phyloP scores from a whole-genome alignment of 2,329 filamentous ascomycete genomes.

The Colletotrichum higginsianum region DNA sequence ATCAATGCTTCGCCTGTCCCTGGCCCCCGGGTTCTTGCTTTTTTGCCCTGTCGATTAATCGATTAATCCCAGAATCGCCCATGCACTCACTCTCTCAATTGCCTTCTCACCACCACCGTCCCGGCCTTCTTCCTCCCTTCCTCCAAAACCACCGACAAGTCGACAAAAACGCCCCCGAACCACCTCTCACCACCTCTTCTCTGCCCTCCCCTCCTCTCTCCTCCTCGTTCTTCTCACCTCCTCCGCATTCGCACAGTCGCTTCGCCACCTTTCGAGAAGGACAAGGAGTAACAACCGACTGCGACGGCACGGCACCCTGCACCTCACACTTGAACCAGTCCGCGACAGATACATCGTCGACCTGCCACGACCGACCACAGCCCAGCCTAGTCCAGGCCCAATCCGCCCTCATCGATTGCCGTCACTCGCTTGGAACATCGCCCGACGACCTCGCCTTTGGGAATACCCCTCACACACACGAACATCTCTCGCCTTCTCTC shows the following conservation, averaged over 20 bases:
- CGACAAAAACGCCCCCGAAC: slow-evolving; percentile 3
- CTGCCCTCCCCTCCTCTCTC: no score
- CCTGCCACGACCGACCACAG: neutral
- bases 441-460: slow-evolving; percentile 4
- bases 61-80: slow-evolving; percentile 28
- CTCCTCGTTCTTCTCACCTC: neutral
- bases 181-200: neutral
- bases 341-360: slow-evolving; percentile 9
- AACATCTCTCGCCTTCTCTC: slow-evolving; percentile 33
- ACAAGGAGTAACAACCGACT: slow-evolving; percentile 7
- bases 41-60: slow-evolving; percentile 35
- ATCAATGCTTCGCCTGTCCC: slow-evolving; percentile 30
- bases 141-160: slow-evolving; percentile 8
- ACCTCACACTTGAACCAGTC: neutral
- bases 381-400: neutral
- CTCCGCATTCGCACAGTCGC: slow-evolving; percentile 28
- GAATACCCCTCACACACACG: slow-evolving; percentile 16
- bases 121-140: slow-evolving; percentile 4
- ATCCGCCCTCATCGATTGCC: neutral
- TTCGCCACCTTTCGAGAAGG: slow-evolving; percentile 30
- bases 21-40: slow-evolving; percentile 35
- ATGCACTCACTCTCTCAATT: slow-evolving; percentile 6
- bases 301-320: neutral
- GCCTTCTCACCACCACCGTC: neutral
- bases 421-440: neutral